Evolutionary conservation across 2,329 filamentous ascomycete genomes (phyloP).

Genomic region (Cladophialophora chaetospira): DNA sequence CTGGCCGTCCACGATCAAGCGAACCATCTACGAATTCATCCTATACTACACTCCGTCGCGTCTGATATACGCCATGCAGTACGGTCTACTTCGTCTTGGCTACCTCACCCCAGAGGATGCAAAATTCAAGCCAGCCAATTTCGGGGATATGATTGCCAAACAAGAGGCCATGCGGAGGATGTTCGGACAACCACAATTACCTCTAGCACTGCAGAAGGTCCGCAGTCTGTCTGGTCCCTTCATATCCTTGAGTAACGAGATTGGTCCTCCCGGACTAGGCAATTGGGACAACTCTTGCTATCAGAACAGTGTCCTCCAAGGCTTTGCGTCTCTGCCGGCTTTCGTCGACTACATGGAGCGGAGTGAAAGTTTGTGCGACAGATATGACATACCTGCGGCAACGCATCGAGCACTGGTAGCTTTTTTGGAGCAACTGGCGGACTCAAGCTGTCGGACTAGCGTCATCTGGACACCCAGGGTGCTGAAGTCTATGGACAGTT

Average conservation of each 20-base stretch:
- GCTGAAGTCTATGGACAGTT: conserved; percentile 90
- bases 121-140: conserved; percentile 27
- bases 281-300: conserved; percentile 97
- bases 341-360: conserved; percentile 55
- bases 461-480: conserved; percentile 79
- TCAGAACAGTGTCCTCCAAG: conserved; percentile 92
- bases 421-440: conserved; percentile 69
- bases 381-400: conserved; percentile 32
- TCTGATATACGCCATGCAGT: conserved; percentile 51
- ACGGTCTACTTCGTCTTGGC: conserved; percentile 47
- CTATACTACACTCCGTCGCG: conserved; percentile 44
- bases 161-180: conserved; percentile 66
- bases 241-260: conserved; percentile 39
- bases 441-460: conserved; percentile 32
- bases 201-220: conserved; percentile 61
- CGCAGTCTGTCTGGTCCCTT: conserved; percentile 55
- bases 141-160: conserved; percentile 57
- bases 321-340: conserved; percentile 72
- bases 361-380: conserved; percentile 37
- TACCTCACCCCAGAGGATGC: conserved; percentile 43
- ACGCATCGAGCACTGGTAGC: conserved; percentile 66
- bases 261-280: conserved; percentile 65
- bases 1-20: conserved; percentile 31
- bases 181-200: conserved; percentile 61
- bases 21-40: conserved; percentile 41